A percentile compares a stretch with the other conserved stretches of the same genome.
phyloP scores from a whole-genome alignment of 768 basidiomycete species.

The Hypsizygus marmoreus region DNA sequence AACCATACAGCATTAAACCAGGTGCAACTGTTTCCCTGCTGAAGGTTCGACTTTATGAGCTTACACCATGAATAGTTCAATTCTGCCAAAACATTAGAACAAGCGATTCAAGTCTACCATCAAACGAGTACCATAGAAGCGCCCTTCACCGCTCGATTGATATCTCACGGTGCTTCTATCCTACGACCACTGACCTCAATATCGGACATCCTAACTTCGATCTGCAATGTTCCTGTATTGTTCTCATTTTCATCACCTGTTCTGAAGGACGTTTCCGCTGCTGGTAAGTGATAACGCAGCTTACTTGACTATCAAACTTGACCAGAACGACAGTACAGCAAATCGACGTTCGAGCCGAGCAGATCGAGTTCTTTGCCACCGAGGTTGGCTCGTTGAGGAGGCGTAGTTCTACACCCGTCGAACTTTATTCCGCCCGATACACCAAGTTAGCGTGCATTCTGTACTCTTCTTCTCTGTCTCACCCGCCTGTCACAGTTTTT shows the following conservation, averaged over 20 bases:
- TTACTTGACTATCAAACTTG: not conserved
- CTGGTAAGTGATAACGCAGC: slow-evolving; percentile 26
- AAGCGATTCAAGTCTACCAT: slow-evolving; percentile 5
- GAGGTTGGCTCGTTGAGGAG: slow-evolving; percentile 42
- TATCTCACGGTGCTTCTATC: slow-evolving; percentile 2
- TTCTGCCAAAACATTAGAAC: slow-evolving; percentile 30
- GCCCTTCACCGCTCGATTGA: not conserved
- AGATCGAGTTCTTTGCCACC: slow-evolving; percentile 44
- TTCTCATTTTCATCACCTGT: slow-evolving; percentile 18
- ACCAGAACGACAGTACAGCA: slow-evolving; percentile 70
- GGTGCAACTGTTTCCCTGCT: slow-evolving; percentile 24
- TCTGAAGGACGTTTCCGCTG: slow-evolving; percentile 47
- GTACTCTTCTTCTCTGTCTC: not conserved
- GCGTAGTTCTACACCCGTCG: slow-evolving; percentile 35
- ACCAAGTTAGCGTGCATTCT: slow-evolving; percentile 52
- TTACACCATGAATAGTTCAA: slow-evolving; percentile 43
- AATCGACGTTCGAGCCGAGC: slow-evolving; percentile 56
- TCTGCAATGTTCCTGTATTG: slow-evolving; percentile 21
- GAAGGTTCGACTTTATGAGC: not conserved
- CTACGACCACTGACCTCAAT: slow-evolving; percentile 1
- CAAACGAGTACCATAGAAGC: not conserved
- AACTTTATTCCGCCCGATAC: slow-evolving; percentile 57
- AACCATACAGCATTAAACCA: slow-evolving; percentile 42
- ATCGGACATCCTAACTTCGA: slow-evolving; percentile 8
- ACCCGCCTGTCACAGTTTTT: slow-evolving; percentile 56